Evolutionary conservation across 129 eudicot genomes (phyloP).

Genomic region (Lonicera japonica): DNA sequence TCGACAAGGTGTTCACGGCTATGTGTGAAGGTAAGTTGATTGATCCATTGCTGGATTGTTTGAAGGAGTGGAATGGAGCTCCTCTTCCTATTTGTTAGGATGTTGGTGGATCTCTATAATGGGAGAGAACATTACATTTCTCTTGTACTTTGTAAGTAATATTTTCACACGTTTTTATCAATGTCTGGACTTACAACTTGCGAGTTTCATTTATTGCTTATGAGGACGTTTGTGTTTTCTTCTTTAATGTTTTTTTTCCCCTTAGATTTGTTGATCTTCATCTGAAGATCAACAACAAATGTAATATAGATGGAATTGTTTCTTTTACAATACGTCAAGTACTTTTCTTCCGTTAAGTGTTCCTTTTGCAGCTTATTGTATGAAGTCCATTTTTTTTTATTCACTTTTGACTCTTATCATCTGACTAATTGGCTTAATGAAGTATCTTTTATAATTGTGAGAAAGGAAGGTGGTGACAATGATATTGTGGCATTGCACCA

Average conservation of each 20-base stretch:
- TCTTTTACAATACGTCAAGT: neutral
- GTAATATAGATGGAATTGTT: neutral
- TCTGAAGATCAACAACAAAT: conserved; percentile 5
- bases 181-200: neutral
- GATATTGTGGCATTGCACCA: neutral
- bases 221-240: neutral
- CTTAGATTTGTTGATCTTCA: neutral
- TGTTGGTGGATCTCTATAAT: neutral
- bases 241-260: neutral
- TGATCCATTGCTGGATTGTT: conserved; percentile 62
- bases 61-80: conserved; percentile 71
- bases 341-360: neutral
- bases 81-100: conserved; percentile 52
- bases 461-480: neutral
- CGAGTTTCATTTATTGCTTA: neutral
- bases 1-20: conserved; percentile 57
- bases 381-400: neutral
- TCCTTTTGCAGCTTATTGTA: neutral
- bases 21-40: conserved; percentile 52
- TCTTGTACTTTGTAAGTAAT: conserved; percentile 2
- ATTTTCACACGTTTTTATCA: neutral
- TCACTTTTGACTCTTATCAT: neutral
- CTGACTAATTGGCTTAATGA: neutral
- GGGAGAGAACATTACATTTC: neutral
- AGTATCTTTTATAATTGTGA: neutral